These are phyloP conservation scores for Chalara sp. DNA, from an alignment of 2,329 filamentous ascomycete genomes.

Conservation along the genomic window DNA sequence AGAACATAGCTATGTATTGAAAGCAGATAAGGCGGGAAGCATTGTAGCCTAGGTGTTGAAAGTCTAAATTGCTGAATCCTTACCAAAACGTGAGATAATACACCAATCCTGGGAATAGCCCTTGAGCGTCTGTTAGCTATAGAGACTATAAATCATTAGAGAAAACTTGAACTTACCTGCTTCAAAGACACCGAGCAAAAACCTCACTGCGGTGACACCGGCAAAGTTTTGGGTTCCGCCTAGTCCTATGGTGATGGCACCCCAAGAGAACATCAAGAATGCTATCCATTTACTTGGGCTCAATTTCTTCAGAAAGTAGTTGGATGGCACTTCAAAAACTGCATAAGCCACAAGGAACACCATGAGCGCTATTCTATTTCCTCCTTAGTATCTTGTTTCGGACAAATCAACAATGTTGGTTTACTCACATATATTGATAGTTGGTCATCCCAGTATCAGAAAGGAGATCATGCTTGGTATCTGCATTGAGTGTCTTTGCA, in stretches of 20 bases:
- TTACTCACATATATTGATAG: conserved; percentile 47
- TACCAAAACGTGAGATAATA: conserved; percentile 27
- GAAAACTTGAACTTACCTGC: conserved; percentile 30
- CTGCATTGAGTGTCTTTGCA: conserved; percentile 57
- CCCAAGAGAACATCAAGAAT: conserved; percentile 43
- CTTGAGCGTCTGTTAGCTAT: conserved; percentile 39
- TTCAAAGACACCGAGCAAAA: conserved; percentile 43
- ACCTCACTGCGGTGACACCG: conserved; percentile 37
- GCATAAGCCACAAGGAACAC: conserved; percentile 41
- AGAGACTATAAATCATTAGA: conserved; percentile 26
- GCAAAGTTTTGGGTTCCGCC: conserved; percentile 36
- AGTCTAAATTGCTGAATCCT: too few relatives aligned
- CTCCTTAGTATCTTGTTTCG: background rate
- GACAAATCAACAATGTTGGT: background rate
- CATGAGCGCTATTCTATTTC: conserved; percentile 34
- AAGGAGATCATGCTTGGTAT: conserved; percentile 54
- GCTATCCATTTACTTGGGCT: conserved; percentile 41
- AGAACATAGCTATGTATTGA: too few relatives aligned
- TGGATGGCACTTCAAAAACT: conserved; percentile 42
- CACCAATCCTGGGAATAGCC: conserved; percentile 32
- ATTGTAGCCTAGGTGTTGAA: too few relatives aligned
- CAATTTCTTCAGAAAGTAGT: conserved; percentile 41
- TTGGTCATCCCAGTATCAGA: conserved; percentile 54
- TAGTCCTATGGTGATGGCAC: conserved; percentile 39
- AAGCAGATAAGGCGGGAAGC: too few relatives aligned